Base-by-base conservation (phyloP, 2,329 filamentous ascomycete species). In the Phaeosphaeriaceae sp. region DNA sequence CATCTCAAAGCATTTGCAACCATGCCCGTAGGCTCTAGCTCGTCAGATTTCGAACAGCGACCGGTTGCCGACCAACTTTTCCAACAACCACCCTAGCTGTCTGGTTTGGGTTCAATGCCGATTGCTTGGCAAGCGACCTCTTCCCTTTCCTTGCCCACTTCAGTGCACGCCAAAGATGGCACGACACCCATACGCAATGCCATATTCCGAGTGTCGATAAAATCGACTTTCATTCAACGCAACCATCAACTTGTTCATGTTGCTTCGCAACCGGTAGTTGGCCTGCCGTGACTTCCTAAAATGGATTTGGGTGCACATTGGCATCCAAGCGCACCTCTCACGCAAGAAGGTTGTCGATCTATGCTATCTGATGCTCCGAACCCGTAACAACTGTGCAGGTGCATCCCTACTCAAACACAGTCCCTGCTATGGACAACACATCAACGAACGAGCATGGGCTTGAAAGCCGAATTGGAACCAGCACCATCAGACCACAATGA, bases 251-350 rank as follows among this genome's bases (percentile, higher is more conserved):
- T 34, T 34, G 18, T 18, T 15, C 13, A 13, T 32, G 16, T 30
- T 18, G 3, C 44, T 29, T 20, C 32, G 18, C 23, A 15, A 30
- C 33, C 28, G 21, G 16, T 18, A 39, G n/a, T 48, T 53, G 42
- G 56, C 26, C 63, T 64, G 67, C 46, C 50, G 66, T 70, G 64
- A 55, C 53, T 59, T 48, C 64, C 62, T 35, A 50, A 68, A 59
- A 12, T 28, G 63, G 60, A 47, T 51, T 40, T 34, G 44, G 39
- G 52, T 60, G 55, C 57, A 51, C 49, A 23, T 42, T 48, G 51
- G 52, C 54, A 51, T 52, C 41, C 43, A 42, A 30, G 46, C 16
- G 48, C 55, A 41, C 49, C 46, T 36, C 28, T 48, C 46, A 46
- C 48, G 45, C 36, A 30, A 28, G 34, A 50, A 36, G 46, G 51